A percentile compares a stretch with the other conserved stretches of the same genome.
Evolutionary conservation across 2,329 filamentous ascomycete species (phyloP).

Genomic region (Curvularia hawaiiensis): DNA sequence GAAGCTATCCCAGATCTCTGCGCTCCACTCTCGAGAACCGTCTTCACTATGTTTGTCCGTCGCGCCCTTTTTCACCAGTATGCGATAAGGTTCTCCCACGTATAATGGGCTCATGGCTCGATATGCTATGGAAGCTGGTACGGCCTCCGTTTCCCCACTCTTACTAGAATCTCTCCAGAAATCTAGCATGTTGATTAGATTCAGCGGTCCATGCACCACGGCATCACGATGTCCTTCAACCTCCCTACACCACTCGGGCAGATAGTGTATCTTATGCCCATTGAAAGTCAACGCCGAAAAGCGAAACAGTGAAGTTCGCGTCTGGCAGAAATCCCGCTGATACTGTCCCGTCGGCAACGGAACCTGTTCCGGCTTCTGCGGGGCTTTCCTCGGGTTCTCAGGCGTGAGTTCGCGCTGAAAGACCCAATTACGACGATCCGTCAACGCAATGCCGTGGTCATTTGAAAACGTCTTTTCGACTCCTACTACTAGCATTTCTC

Average conservation of each 20-base stretch:
- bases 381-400: slow-evolving; percentile 44
- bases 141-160: slow-evolving; percentile 18
- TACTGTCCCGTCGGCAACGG: slow-evolving; percentile 24
- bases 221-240: slow-evolving; percentile 76
- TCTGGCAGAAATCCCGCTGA: slow-evolving; percentile 65
- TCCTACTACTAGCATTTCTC: slow-evolving; percentile 63
- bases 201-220: slow-evolving; percentile 87
- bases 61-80: slow-evolving; percentile 23
- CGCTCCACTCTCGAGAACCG: slow-evolving; percentile 21
- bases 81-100: slow-evolving; percentile 38
- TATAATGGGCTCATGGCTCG: slow-evolving; percentile 43
- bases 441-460: slow-evolving; percentile 39
- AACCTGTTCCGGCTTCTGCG: slow-evolving; percentile 25
- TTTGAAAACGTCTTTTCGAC: slow-evolving; percentile 61
- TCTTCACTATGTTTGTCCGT: background rate
- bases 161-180: slow-evolving; percentile 39
- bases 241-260: slow-evolving; percentile 70
- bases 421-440: slow-evolving; percentile 47
- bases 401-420: slow-evolving; percentile 50
- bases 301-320: slow-evolving; percentile 76
- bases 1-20: slow-evolving; percentile 41
- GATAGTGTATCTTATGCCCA: slow-evolving; percentile 87
- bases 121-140: slow-evolving; percentile 37
- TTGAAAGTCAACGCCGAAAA: slow-evolving; percentile 95
- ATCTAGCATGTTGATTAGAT: slow-evolving; percentile 58